These are phyloP conservation scores for Blepharisma stoltei DNA, from an alignment of 73 alveolate genomes.

Conservation along the genomic window DNA sequence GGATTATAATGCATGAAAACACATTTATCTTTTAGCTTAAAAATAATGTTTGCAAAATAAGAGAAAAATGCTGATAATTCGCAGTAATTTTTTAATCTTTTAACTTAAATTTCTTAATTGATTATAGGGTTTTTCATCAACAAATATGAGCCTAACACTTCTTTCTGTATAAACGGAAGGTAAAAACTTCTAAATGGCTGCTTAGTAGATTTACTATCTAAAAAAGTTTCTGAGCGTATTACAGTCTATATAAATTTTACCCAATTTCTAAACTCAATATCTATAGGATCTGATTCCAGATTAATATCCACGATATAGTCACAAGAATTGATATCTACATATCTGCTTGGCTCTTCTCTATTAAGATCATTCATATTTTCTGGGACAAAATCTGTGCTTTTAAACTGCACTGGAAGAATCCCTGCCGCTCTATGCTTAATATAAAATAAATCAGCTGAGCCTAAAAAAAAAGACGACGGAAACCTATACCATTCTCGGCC, in stretches of 20 bases:
- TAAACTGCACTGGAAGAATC: conserved; percentile 32
- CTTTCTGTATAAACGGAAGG: not conserved
- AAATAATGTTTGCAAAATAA: no score
- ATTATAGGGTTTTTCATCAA: conserved; percentile 10
- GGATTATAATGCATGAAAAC: no score
- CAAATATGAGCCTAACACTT: conserved; percentile 8
- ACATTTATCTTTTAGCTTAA: no score
- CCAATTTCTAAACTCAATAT: not conserved
- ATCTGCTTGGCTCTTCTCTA: conserved; percentile 28
- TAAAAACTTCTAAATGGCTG: conserved; percentile 32
- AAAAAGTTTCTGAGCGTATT: not conserved
- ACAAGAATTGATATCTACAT: conserved; percentile 3
- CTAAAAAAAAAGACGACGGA: conserved; percentile 26
- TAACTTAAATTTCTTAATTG: no score
- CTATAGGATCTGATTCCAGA: not conserved
- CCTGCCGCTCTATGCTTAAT: conserved; percentile 25
- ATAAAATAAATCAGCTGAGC: not conserved
- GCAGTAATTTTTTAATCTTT: no score
- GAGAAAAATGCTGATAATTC: no score
- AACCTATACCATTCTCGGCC: conserved; percentile 37
- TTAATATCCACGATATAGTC: conserved; percentile 32
- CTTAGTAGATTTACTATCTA: conserved; percentile 6
- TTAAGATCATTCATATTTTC: conserved; percentile 29
- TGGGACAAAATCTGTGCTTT: conserved; percentile 5
- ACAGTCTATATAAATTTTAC: not conserved